Base-by-base conservation (phyloP, 2,329 filamentous ascomycete species). In the Coniochaeta hoffmannii region DNA sequence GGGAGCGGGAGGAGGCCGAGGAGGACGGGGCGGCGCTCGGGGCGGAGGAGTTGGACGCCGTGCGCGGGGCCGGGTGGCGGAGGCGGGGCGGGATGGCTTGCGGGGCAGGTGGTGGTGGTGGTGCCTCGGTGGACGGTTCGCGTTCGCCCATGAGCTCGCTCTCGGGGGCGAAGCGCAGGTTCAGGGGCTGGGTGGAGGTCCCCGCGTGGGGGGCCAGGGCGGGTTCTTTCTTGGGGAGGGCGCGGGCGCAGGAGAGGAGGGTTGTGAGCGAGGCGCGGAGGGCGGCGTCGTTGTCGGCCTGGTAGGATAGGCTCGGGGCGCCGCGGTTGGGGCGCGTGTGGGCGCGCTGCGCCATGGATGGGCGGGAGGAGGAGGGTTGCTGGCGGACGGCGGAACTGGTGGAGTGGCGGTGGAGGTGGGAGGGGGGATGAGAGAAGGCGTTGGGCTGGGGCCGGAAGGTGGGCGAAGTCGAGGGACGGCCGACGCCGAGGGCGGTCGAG, bases 251-350 rank as follows among this genome's bases (percentile, higher is more conserved):
- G n/a, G 93, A 97, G 12, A 99, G 82, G 12, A 99, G 80, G 0
- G 94, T 97, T 1, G 91, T 96, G n/a, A 99, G 79, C 51, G 90
- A 96, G 19, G 94, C 91, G 32, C 94, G 86, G 11, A 99, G 79
- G 1, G 91, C 94, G 30, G 91, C 94, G 64, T 99, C 94, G 64
- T 97, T 92, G 63, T 97, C 91, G 50, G 89, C 86, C 62, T 90
- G 89, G 63, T 89, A 84, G 3, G 83, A 82, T 1, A 88, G 83
- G 68, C 85, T 88, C 12, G 41, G 19, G 59, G 79, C 71, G 53
- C 67, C 70, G 44, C 71, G 81, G 59, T 76, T 71, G 36, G 73
- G 65, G 46, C 77, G 72, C 10, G 73, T 72, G 58, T 77, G 74
- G 15, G 78, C 73, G 50, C 79, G 74, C 53, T 76, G 74, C 14